A percentile compares a stretch with the other conserved stretches of the same genome.
phyloP scores from a whole-genome alignment of 371 early-diverging fungal genomes.

The Mortierella sp. region DNA sequence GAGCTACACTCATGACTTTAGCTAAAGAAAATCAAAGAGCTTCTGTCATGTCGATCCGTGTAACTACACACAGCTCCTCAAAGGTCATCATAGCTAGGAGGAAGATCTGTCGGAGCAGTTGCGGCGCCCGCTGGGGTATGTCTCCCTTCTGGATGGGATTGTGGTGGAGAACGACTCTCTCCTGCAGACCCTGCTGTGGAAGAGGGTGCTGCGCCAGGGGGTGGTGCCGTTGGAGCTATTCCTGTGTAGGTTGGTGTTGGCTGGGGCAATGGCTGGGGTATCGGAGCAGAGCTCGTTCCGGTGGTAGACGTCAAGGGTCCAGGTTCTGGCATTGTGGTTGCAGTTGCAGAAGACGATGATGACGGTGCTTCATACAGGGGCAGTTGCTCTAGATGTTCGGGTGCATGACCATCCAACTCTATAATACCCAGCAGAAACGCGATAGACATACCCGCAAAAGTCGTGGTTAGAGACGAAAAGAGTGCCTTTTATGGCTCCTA shows the following conservation, averaged over 20 bases:
- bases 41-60: too few species aligned
- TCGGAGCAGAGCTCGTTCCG: background rate
- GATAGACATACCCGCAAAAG: background rate
- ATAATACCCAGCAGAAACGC: too few species aligned
- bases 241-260: background rate
- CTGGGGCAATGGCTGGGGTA: background rate
- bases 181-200: background rate
- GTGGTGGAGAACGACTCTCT: slow-evolving; percentile 5
- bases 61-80: background rate
- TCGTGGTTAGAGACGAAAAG: background rate
- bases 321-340: background rate
- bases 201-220: slow-evolving; percentile 3
- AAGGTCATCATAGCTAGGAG: slow-evolving; percentile 29
- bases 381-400: slow-evolving; percentile 43
- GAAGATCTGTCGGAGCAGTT: slow-evolving; percentile 20
- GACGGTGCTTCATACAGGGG: slow-evolving; percentile 30
- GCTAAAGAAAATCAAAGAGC: too few species aligned
- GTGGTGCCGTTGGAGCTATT: background rate
- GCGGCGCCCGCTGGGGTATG: background rate
- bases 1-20: too few species aligned
- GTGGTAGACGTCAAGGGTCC: background rate
- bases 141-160: slow-evolving; percentile 3
- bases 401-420: slow-evolving; percentile 10
- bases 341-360: slow-evolving; percentile 10
- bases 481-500: background rate